A percentile compares a stretch with the other conserved stretches of the same genome.
These are phyloP conservation scores for Sisymbrium irio DNA, from an alignment of 345 rosid genomes.

Conservation along the genomic window DNA sequence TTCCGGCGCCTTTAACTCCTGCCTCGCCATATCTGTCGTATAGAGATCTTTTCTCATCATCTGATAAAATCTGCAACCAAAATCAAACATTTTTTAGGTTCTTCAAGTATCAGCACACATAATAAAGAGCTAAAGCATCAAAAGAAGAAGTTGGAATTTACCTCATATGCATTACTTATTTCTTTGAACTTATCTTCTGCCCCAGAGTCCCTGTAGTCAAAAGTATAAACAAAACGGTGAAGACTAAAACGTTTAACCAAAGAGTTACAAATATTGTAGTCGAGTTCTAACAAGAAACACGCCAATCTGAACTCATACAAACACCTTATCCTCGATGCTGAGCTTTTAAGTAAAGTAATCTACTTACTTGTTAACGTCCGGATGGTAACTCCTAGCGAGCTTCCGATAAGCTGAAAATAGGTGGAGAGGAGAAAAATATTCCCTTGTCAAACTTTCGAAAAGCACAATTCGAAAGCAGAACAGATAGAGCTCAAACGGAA, in stretches of 20 bases:
- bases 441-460: constrained; percentile 1
- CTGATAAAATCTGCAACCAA: constrained; percentile 73
- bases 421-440: not conserved
- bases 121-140: not conserved
- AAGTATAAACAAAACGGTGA: not conserved
- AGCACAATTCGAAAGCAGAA: not conserved
- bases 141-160: constrained; percentile 32
- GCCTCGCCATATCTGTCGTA: constrained; percentile 97
- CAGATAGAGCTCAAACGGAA: not conserved
- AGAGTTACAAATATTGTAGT: not conserved
- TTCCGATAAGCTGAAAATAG: constrained; percentile 81
- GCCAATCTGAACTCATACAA: not conserved
- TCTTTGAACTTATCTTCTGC: constrained; percentile 97
- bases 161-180: constrained; percentile 99
- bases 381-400: constrained; percentile 95
- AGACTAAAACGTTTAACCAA: not conserved
- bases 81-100: not conserved
- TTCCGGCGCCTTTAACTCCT: constrained; percentile 90
- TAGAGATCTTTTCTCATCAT: constrained; percentile 93
- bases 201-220: constrained; percentile 66
- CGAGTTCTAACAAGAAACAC: not conserved
- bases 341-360: not conserved
- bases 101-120: not conserved
- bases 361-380: constrained; percentile 96
- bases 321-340: not conserved